These are phyloP conservation scores for Miamiensis avidus DNA, from an alignment of 169 alveolate species.

Conservation along the genomic window DNA sequence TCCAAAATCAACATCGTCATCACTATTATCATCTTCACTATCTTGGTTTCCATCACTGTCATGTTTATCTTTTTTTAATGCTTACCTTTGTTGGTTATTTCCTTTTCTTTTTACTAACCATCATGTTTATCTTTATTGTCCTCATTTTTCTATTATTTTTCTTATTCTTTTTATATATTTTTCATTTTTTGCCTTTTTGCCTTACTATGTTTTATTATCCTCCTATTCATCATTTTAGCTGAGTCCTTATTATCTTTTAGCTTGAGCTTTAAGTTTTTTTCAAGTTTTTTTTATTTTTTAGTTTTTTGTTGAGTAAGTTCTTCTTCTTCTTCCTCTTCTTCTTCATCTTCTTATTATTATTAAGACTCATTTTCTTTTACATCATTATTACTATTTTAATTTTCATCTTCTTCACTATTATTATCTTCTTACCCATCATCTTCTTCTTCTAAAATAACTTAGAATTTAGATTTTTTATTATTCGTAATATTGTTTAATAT, in stretches of 20 bases:
- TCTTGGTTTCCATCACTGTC: background rate
- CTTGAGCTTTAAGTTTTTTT: no score
- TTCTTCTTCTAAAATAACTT: background rate
- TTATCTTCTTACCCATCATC: background rate
- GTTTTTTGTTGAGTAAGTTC: background rate
- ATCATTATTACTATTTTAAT: background rate
- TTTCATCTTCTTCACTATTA: background rate
- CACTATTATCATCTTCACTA: background rate
- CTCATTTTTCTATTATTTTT: slow-evolving; percentile 11
- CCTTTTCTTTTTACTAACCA: no score
- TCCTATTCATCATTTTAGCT: no score
- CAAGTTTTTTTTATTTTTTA: background rate
- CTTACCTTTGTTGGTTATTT: no score
- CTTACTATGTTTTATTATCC: no score
- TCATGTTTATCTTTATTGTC: background rate
- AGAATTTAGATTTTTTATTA: background rate
- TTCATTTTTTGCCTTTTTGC: slow-evolving; percentile 11
- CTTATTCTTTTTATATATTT: slow-evolving; percentile 5
- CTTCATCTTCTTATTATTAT: slow-evolving; percentile 1
- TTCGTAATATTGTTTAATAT: background rate
- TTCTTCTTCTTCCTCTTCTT: slow-evolving; percentile 3
- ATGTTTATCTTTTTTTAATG: no score
- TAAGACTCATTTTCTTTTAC: slow-evolving; percentile 2
- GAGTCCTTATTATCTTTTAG: no score
- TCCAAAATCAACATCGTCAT: background rate